Conservation (phyloP, 495 filamentous ascomycete species). For the Neurospora sp. region DNA sequence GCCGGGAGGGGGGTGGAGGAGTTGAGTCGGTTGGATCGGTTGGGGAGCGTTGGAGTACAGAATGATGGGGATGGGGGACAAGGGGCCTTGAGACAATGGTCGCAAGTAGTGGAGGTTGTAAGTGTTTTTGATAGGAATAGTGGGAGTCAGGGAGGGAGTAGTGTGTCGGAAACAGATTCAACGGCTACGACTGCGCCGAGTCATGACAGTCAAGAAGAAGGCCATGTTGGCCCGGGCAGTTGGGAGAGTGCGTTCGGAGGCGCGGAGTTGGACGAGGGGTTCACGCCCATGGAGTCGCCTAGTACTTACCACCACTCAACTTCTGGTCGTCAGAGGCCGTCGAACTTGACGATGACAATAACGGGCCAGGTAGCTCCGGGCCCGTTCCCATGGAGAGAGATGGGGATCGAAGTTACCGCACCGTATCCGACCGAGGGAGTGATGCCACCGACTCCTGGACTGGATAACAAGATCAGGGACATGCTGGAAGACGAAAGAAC, state of each 20-base stretch:
- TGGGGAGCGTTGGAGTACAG: neutral
- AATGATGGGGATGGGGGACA: too few species aligned
- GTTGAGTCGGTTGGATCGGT: neutral
- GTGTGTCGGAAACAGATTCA: slow-evolving; percentile 47
- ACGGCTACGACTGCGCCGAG: slow-evolving; percentile 22
- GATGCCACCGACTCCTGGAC: slow-evolving; percentile 15
- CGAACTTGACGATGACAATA: neutral
- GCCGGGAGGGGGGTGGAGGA: neutral
- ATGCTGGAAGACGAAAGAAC: slow-evolving; percentile 13
- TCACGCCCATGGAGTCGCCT: neutral
- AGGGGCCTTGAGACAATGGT: neutral
- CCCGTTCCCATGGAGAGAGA: neutral
- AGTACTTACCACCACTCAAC: neutral
- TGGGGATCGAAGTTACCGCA: neutral
- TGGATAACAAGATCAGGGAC: neutral
- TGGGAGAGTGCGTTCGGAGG: slow-evolving; percentile 12
- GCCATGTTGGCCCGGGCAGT: slow-evolving; percentile 4
- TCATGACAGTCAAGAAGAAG: slow-evolving; percentile 17
- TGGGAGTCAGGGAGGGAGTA: slow-evolving; percentile 15
- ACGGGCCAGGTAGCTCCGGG: neutral
- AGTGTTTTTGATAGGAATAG: neutral
- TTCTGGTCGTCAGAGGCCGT: neutral
- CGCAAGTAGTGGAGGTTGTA: neutral
- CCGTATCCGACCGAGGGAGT: slow-evolving; percentile 14
- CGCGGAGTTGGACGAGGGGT: neutral